phyloP scores from a whole-genome alignment of 2,329 filamentous ascomycete species.

The Chaetothyriales sp. region DNA sequence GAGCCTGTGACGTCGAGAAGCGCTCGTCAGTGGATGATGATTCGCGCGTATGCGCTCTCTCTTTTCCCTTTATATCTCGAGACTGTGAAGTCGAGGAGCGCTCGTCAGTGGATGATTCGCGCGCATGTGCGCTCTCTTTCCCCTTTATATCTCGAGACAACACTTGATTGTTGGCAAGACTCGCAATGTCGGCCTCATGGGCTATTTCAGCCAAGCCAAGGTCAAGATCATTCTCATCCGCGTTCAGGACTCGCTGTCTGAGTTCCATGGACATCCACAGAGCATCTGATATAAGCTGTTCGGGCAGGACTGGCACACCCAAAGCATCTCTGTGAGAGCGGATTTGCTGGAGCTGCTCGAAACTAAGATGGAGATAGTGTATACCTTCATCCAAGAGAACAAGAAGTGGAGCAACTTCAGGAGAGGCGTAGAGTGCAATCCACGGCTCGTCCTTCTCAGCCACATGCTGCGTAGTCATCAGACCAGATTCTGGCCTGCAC shows the following conservation, averaged over 20 bases:
- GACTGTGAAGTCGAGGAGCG: conserved; percentile 36
- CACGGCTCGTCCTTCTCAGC: conserved; percentile 36
- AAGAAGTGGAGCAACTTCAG: conserved; percentile 42
- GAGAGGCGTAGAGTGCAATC: conserved; percentile 39
- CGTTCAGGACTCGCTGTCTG: conserved; percentile 41
- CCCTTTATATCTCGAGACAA: not conserved
- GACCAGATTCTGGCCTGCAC: conserved; percentile 31
- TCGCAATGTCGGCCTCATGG: conserved; percentile 15
- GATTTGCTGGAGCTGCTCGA: conserved; percentile 45
- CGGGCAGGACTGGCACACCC: conserved; percentile 41
- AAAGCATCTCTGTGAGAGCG: conserved; percentile 38
- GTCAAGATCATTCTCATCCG: conserved; percentile 38
- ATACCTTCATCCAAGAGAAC: conserved; percentile 46
- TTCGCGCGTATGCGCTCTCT: conserved; percentile 20
- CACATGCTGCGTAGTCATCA: conserved; percentile 18
- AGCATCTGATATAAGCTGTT: conserved; percentile 41
- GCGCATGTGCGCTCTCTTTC: not conserved
- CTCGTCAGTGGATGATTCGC: conserved; percentile 17
- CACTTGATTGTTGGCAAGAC: not conserved
- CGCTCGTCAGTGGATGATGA: conserved; percentile 20
- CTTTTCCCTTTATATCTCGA: conserved; percentile 30
- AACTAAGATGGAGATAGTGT: conserved; percentile 46
- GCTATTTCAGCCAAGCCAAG: conserved; percentile 36
- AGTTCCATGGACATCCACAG: conserved; percentile 46
- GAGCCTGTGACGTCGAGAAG: conserved; percentile 40